These are phyloP conservation scores for Saccharomycopsis oosterbeekiorum DNA, from an alignment of 805 yeast species.

Conservation along the genomic window DNA sequence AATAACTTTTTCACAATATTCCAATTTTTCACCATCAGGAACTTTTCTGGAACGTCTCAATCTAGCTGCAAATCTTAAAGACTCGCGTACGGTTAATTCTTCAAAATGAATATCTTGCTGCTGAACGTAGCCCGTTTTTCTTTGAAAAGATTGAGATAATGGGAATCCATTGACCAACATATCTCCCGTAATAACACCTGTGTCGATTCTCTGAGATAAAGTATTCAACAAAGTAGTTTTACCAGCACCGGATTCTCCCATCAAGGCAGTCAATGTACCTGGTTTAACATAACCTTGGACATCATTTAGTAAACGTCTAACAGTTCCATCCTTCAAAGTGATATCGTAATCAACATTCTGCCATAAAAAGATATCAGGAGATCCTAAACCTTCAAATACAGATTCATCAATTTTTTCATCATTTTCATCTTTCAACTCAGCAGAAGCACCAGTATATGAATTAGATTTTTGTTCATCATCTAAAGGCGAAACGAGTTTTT, in stretches of 20 bases:
- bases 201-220: slow-evolving; percentile 42
- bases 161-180: slow-evolving; percentile 47
- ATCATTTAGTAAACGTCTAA: slow-evolving; percentile 23
- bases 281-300: slow-evolving; percentile 59
- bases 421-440: slow-evolving; percentile 27
- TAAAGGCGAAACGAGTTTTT: neutral
- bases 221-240: slow-evolving; percentile 47
- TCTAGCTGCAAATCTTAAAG: slow-evolving; percentile 41
- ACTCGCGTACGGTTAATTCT: slow-evolving; percentile 43
- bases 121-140: slow-evolving; percentile 50
- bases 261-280: slow-evolving; percentile 47
- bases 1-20: slow-evolving; percentile 43
- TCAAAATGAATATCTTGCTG: slow-evolving; percentile 49
- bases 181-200: slow-evolving; percentile 50
- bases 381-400: slow-evolving; percentile 26
- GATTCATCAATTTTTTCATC: slow-evolving; percentile 5
- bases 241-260: slow-evolving; percentile 62
- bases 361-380: slow-evolving; percentile 46
- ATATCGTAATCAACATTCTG: slow-evolving; percentile 46
- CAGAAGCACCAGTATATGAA: slow-evolving; percentile 32
- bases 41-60: slow-evolving; percentile 36
- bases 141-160: slow-evolving; percentile 39
- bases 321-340: slow-evolving; percentile 32
- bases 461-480: neutral
- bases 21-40: slow-evolving; percentile 36